Base-by-base conservation (phyloP, 371 early-diverging fungal genomes). In the Cokeromyces recurvatus region DNA sequence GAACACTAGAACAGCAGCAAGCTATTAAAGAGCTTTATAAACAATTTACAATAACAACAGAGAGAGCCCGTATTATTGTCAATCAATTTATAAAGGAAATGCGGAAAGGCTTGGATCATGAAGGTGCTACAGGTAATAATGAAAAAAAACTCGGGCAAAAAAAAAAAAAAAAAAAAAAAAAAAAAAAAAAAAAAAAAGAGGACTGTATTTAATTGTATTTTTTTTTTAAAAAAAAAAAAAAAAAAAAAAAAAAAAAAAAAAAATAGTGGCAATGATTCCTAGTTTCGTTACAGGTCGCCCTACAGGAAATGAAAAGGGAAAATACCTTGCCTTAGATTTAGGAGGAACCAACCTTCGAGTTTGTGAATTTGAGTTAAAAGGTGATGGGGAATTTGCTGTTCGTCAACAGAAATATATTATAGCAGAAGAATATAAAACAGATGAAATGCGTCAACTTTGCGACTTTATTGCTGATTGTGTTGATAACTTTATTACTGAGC, bases 311-410 rank as follows among this genome's bases (percentile, higher is more conserved):
- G 95, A 95, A 59, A 78, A 60, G 17, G 95, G 95, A 35, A 72
- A 75, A 12, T 92, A 79, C 59, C 77, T 97, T 35, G 92, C 93
- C 6, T 74, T 97, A 43, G 95, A 95, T 64, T 66, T 95, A 17
- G 97, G 95, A 38, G 95, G 95, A 40, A 90, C 92, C 36, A 90
- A 93, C 61, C 75, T 95, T 51, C 84, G 97, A 10, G 91, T 95
- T 1, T 90, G 90, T 59, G 78, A 41, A 36, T 41, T 54, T 24
- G 54, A 54, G 25, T 19, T 47, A 7, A 42, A 37, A 16, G 48
- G 43, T 2, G 46, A 91, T 37, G 79, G 86, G 43, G 53, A 76
- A 21, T 62, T 80, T 43, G 51, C 41, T 3, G 63, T 83, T 11
- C 71, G 61, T 22, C 57, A 51, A 22, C 51, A 51, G 17, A 51